These are phyloP conservation scores for Fusarium cicatricum DNA, from an alignment of 2,329 filamentous ascomycete species.

Conservation along the genomic window DNA sequence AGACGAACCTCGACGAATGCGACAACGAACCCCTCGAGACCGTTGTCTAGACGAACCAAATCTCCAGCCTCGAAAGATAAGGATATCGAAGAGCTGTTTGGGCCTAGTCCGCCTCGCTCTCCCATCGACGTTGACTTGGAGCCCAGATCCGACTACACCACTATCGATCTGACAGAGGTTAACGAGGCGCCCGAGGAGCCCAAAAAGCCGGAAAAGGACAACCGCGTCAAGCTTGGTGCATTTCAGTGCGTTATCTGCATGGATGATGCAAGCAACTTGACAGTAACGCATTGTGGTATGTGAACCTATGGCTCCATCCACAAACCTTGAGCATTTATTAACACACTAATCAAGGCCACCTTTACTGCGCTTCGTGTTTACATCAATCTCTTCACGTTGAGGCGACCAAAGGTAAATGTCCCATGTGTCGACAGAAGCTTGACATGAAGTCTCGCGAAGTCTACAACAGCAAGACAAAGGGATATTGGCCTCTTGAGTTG, in stretches of 20 bases:
- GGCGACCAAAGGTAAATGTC: constrained; percentile 64
- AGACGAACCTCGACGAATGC: constrained; percentile 33
- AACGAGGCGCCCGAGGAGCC: constrained; percentile 55
- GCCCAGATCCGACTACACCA: constrained; percentile 38
- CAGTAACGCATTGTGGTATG: constrained; percentile 73
- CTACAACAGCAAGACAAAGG: constrained; percentile 58
- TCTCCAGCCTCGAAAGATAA: constrained; percentile 3
- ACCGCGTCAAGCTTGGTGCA: constrained; percentile 59
- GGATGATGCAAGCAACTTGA: constrained; percentile 66
- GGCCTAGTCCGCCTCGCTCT: constrained; percentile 26
- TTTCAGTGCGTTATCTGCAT: constrained; percentile 75
- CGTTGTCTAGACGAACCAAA: constrained; percentile 16
- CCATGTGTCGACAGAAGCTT: constrained; percentile 69
- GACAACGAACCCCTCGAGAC: constrained; percentile 5
- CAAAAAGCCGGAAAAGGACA: constrained; percentile 57
- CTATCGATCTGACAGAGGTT: constrained; percentile 50
- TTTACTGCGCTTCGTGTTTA: constrained; percentile 71
- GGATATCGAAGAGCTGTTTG: constrained; percentile 43
- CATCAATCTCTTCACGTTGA: constrained; percentile 67
- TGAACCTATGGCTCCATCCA: constrained; percentile 15
- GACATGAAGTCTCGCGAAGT: constrained; percentile 54
- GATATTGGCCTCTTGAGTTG: constrained; percentile 66
- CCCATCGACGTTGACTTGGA: constrained; percentile 11
- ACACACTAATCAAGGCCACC: constrained; percentile 58
- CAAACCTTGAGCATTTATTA: constrained; percentile 6